Evolutionary conservation across 306 rosid genomes (phyloP).

Genomic region (Malus fusca): DNA sequence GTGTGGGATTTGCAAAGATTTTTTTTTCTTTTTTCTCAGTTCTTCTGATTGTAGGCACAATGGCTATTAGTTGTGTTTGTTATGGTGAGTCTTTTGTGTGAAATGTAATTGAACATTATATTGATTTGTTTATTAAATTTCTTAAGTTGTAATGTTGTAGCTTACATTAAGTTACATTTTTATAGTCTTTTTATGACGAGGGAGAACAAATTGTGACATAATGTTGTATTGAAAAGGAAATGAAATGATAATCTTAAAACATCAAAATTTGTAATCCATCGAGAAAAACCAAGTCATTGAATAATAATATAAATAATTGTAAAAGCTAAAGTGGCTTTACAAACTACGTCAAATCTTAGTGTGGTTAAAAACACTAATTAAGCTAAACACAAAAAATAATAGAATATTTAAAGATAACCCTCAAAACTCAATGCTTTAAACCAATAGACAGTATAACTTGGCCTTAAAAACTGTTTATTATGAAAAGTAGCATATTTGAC

Average conservation of each 20-base stretch:
- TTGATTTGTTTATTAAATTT: background rate
- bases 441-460: too few relatives aligned
- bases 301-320: too few relatives aligned
- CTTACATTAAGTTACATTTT: background rate
- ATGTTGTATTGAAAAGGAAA: background rate
- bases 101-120: constrained; percentile 5
- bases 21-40: background rate
- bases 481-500: background rate
- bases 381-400: too few relatives aligned
- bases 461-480: too few relatives aligned
- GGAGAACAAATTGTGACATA: background rate
- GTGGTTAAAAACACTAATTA: too few relatives aligned
- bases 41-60: background rate
- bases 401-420: too few relatives aligned
- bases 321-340: too few relatives aligned
- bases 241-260: too few relatives aligned
- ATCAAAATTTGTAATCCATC: too few relatives aligned
- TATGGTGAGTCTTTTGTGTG: background rate
- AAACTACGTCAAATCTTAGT: too few relatives aligned
- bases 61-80: background rate
- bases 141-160: background rate
- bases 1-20: constrained; percentile 5
- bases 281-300: too few relatives aligned
- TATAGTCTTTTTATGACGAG: background rate
- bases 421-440: too few relatives aligned